A percentile compares a stretch with the other conserved stretches of the same genome.
These are phyloP conservation scores for Zopfia rhizophila DNA, from an alignment of 2,329 filamentous ascomycete species.

Conservation along the genomic window DNA sequence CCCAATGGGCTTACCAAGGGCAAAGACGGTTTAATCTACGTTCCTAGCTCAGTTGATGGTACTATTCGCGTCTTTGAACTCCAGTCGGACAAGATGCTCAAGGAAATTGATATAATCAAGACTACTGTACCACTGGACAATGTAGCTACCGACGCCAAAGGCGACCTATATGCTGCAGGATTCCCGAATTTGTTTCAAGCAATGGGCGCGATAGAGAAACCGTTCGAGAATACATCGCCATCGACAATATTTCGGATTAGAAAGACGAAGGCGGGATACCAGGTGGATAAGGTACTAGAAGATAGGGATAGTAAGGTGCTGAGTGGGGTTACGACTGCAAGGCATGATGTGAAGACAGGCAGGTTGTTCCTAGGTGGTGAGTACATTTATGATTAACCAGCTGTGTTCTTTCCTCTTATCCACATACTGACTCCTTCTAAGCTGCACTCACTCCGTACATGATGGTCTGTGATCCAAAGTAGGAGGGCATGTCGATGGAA, in stretches of 20 bases:
- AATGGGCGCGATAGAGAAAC: conserved; percentile 25
- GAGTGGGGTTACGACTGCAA: conserved; percentile 34
- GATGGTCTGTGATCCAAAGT: conserved; percentile 11
- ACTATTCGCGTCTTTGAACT: conserved; percentile 34
- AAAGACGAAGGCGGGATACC: conserved; percentile 19
- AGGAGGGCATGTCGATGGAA: too few species aligned
- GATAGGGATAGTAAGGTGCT: conserved; percentile 34
- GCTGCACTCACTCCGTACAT: too few species aligned
- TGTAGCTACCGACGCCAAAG: conserved; percentile 35
- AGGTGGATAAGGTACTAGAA: conserved; percentile 40
- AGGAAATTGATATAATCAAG: conserved; percentile 33
- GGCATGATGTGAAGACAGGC: conserved; percentile 39
- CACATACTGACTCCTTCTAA: too few species aligned
- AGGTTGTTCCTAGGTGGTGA: conserved; percentile 38
- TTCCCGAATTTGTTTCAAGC: conserved; percentile 27
- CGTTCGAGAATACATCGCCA: conserved; percentile 24
- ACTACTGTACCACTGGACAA: conserved; percentile 41
- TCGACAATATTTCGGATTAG: conserved; percentile 34
- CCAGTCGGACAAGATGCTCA: conserved; percentile 26
- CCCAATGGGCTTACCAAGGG: conserved; percentile 40
- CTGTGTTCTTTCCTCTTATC: conserved; percentile 3
- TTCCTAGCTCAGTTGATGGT: conserved; percentile 38
- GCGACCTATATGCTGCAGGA: conserved; percentile 37
- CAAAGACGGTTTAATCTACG: conserved; percentile 37
- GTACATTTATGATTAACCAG: conserved; percentile 4